phyloP scores from a whole-genome alignment of 306 rosid genomes.

The Quercus aquifolioides region DNA sequence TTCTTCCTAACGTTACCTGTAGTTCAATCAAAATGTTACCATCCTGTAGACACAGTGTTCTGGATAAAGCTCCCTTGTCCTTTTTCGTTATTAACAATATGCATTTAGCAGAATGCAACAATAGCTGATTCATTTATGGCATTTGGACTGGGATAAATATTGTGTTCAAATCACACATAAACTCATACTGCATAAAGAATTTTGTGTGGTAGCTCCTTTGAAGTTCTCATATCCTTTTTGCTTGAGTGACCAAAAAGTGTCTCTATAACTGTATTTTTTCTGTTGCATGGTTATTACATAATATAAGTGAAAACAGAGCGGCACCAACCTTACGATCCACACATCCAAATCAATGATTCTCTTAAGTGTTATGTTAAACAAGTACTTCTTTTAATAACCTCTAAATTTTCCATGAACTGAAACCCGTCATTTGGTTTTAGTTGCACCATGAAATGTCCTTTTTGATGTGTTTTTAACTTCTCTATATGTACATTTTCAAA shows the following conservation, averaged over 20 bases:
- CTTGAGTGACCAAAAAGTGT: constrained; percentile 1
- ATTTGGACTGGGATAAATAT: constrained; percentile 66
- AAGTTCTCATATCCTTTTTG: background rate
- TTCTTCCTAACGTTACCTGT: constrained; percentile 9
- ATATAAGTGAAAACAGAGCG: background rate
- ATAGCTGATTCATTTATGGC: constrained; percentile 64
- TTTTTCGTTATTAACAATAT: constrained; percentile 16
- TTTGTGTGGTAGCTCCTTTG: constrained; percentile 1
- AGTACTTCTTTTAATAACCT: background rate
- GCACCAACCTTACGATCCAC: background rate
- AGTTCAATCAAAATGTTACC: background rate
- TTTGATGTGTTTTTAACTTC: background rate
- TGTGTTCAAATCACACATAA: constrained; percentile 84
- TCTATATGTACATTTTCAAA: background rate
- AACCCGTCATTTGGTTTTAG: background rate
- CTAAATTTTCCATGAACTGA: background rate
- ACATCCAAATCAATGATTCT: background rate
- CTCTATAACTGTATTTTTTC: background rate
- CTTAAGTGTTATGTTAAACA: background rate
- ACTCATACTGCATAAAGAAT: background rate
- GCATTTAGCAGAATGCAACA: constrained; percentile 47
- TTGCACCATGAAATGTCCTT: background rate
- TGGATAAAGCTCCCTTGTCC: constrained; percentile 6
- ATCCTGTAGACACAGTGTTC: background rate
- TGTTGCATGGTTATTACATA: background rate